Evolutionary conservation across 2,329 filamentous ascomycete species (phyloP), one percentile per base, ranked within the genome.

Genomic region (Hymenoscyphus fructigenus): DNA sequence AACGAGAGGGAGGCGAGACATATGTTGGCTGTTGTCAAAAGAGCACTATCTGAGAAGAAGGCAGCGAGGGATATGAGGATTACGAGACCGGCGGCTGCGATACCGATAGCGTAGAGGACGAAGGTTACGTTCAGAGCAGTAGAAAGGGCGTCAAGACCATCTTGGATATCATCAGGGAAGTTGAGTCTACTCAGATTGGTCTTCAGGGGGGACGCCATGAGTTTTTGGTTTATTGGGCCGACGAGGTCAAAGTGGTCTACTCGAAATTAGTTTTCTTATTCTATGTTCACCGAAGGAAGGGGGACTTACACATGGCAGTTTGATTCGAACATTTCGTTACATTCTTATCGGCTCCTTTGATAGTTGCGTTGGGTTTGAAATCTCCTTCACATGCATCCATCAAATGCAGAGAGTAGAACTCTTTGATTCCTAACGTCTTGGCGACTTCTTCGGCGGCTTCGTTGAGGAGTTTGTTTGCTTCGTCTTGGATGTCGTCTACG

Each of bases 361-460:
- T 68, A 2, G 76, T 76, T 0, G 73, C 70, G 62, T 75, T 76
- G 14, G 76, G 73, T 10, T 68, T 66, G 59, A 78, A 78, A 32
- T 69, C 75, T 23, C 82, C 81, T 66, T 81, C 79, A 76, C 87
- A 89, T 77, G 84, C 85, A 74, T 84, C 80, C 76, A 88, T 82
- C 63, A 88, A 72, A 73, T 89, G 85, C 17, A 83, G 79, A 23
- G 81, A 83, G 77, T 89, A 89, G 76, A 85, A 89, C 74, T 88
- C 83, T 50, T 84, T 79, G 41, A 88, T 78, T 44, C 84, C 83
- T 17, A 87, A 75, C 20, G 78, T 75, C 57, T 79, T 74, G 23
- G 82, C 80, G 29, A 84, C 73, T 60, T 77, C 76, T 57, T 74
- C 73, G 38, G 72, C 74, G 14, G 74, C 68, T 58, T 78, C 76